These are phyloP conservation scores for Phytophthora crassamura DNA, from an alignment of 352 stramenopile species.

Conservation along the genomic window DNA sequence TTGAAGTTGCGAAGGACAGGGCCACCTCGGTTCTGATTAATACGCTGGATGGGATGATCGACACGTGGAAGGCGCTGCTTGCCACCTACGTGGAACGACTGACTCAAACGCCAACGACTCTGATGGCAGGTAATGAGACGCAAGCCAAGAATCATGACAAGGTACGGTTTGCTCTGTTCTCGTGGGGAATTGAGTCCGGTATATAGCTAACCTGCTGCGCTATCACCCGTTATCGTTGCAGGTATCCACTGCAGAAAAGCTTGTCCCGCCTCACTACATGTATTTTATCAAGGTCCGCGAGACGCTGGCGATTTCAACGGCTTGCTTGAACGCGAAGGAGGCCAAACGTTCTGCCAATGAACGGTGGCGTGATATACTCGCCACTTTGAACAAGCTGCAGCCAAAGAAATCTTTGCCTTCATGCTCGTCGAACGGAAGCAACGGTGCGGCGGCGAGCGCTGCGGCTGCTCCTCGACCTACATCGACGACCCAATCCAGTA, in stretches of 20 bases:
- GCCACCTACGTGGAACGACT: constrained; percentile 55
- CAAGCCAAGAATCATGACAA: constrained; percentile 49
- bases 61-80: constrained; percentile 58
- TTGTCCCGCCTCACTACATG: constrained; percentile 49
- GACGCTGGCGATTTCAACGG: constrained; percentile 57
- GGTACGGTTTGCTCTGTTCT: constrained; percentile 17
- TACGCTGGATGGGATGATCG: constrained; percentile 49
- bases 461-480: constrained; percentile 4
- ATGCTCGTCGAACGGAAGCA: constrained; percentile 18
- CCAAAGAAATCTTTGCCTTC: neutral
- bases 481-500: constrained; percentile 6
- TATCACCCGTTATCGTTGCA: constrained; percentile 6
- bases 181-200: too few species aligned
- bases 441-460: constrained; percentile 1
- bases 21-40: constrained; percentile 40
- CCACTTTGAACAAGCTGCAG: constrained; percentile 46
- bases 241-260: constrained; percentile 42
- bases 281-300: constrained; percentile 61
- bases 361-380: constrained; percentile 70
- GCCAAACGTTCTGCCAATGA: constrained; percentile 78
- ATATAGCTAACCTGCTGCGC: neutral
- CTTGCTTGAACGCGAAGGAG: constrained; percentile 74
- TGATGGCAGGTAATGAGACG: constrained; percentile 80
- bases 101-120: constrained; percentile 48
- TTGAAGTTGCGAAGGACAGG: constrained; percentile 44